Percentiles rank a stretch among this genome's conserved stretches.
Conservation (phyloP, 768 basidiomycete species). For the Porphyrellus cyaneotinctus region DNA sequence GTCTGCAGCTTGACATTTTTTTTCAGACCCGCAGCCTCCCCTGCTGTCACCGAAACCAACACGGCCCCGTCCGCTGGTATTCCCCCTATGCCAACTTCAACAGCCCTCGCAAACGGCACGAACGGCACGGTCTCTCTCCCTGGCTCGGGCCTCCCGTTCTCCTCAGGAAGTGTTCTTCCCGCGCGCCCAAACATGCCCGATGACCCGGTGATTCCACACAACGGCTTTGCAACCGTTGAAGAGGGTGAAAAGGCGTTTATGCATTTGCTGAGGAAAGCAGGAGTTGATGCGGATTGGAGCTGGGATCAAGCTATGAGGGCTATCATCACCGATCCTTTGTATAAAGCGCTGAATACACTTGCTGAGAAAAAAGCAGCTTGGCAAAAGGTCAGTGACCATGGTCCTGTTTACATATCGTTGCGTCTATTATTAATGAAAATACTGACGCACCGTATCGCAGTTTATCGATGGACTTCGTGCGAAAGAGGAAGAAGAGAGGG, state of each 20-base stretch:
- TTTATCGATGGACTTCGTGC: constrained; percentile 73
- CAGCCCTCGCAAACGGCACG: constrained; percentile 47
- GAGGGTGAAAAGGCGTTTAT: constrained; percentile 95
- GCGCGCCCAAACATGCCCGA: constrained; percentile 78
- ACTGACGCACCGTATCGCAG: constrained; percentile 28
- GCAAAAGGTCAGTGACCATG: constrained; percentile 66
- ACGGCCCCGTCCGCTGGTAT: constrained; percentile 44
- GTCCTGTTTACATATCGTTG: not conserved
- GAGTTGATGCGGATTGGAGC: constrained; percentile 88
- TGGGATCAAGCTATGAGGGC: constrained; percentile 99
- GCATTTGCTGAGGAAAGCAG: constrained; percentile 83
- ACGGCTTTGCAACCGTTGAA: constrained; percentile 80
- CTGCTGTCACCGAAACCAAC: constrained; percentile 41
- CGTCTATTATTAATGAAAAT: not conserved
- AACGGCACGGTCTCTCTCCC: constrained; percentile 45
- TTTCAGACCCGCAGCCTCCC: constrained; percentile 33
- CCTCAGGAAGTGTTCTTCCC: constrained; percentile 58
- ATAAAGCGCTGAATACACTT: constrained; percentile 88
- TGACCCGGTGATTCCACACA: constrained; percentile 85
- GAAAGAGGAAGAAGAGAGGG: constrained; percentile 84
- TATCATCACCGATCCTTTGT: constrained; percentile 96
- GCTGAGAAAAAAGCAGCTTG: constrained; percentile 93
- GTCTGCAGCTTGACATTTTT: constrained; percentile 8
- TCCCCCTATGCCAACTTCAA: constrained; percentile 30
- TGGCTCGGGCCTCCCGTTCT: constrained; percentile 58